phyloP scores from a whole-genome alignment of 176 grass and related monocot genomes.

The Eragrostis curvula region DNA sequence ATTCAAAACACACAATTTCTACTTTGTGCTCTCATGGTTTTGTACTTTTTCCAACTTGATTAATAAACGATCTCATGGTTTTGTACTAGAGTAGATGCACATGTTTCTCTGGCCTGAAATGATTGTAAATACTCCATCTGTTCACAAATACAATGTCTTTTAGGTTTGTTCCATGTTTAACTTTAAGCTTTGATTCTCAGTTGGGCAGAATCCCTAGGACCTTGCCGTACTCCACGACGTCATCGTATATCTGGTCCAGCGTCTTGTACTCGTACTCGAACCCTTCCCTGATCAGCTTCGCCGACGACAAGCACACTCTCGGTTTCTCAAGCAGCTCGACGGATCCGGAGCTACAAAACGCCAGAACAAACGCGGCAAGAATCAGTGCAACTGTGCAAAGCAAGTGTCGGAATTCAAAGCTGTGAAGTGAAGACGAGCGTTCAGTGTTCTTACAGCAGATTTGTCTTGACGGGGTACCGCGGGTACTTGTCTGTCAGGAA shows the following conservation, averaged over 20 bases:
- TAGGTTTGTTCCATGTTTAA: too few species aligned
- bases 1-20: too few species aligned
- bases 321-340: slow-evolving; percentile 33
- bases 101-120: too few species aligned
- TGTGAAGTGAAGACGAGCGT: too few species aligned
- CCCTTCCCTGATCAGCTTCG: too few species aligned
- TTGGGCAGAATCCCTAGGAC: slow-evolving; percentile 33
- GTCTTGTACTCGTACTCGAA: slow-evolving; percentile 50
- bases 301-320: too few species aligned
- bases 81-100: too few species aligned
- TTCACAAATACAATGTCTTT: neutral
- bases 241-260: slow-evolving; percentile 42
- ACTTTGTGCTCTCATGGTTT: too few species aligned
- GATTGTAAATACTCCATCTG: too few species aligned
- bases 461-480: slow-evolving; percentile 36
- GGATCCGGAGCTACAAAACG: slow-evolving; percentile 47
- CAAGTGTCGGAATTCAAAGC: neutral
- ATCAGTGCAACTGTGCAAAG: neutral
- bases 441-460: slow-evolving; percentile 14
- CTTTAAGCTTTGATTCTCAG: too few species aligned
- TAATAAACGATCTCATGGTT: too few species aligned
- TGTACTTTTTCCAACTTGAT: too few species aligned
- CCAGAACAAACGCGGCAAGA: neutral
- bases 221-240: slow-evolving; percentile 53
- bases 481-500: slow-evolving; percentile 55